Evolutionary conservation across 768 basidiomycete genomes (phyloP).

Genomic region (Boletus reticulatus): DNA sequence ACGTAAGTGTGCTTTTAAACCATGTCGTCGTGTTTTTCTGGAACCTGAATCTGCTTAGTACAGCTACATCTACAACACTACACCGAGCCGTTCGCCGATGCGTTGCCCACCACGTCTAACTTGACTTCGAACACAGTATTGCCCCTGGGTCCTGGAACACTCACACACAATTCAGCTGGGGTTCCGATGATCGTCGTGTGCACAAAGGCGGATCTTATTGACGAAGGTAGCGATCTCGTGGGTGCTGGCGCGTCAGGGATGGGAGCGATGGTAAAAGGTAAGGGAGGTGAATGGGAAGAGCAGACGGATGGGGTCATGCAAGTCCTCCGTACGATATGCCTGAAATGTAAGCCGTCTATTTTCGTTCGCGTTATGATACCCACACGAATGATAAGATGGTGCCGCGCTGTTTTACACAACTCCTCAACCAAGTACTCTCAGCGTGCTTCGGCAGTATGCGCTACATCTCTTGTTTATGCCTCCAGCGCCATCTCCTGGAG

Average conservation of each 20-base stretch:
- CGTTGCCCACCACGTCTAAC: constrained; percentile 59
- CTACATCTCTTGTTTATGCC: constrained; percentile 65
- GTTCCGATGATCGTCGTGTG: constrained; percentile 88
- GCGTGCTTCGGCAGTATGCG: constrained; percentile 77
- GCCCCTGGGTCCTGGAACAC: constrained; percentile 79
- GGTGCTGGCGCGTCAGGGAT: constrained; percentile 73
- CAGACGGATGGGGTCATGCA: constrained; percentile 95
- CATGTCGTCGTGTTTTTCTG: not conserved
- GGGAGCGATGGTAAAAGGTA: constrained; percentile 90
- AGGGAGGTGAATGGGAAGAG: constrained; percentile 94
- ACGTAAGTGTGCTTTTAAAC: constrained; percentile 47
- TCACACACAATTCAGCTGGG: constrained; percentile 85
- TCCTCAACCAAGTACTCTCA: constrained; percentile 69
- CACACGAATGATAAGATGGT: constrained; percentile 60
- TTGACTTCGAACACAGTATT: constrained; percentile 64
- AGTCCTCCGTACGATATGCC: constrained; percentile 85
- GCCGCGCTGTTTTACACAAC: constrained; percentile 92
- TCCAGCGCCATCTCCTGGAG: constrained; percentile 53
- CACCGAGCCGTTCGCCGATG: constrained; percentile 71
- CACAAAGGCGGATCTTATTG: constrained; percentile 91
- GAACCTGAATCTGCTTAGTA: constrained; percentile 44
- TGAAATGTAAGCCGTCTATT: constrained; percentile 69
- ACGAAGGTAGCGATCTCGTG: constrained; percentile 71
- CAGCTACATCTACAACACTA: constrained; percentile 91
- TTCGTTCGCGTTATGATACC: not conserved